Base-by-base conservation (phyloP, 1,139 yeast genomes). In the Chernovozyma sophiae-reginae region DNA sequence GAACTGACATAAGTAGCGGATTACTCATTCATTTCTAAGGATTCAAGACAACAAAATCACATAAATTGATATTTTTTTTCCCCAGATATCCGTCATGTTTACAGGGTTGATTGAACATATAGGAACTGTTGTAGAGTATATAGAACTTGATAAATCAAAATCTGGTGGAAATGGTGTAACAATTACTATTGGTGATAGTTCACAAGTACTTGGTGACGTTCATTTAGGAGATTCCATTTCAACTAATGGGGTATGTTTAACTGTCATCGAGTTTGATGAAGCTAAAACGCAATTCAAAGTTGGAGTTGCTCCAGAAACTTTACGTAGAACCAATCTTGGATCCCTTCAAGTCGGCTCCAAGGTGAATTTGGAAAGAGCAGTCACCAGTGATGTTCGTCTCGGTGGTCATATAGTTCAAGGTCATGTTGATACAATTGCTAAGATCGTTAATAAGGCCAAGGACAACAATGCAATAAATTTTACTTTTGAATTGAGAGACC, bases 391-490 rank as follows among this genome's bases (percentile, higher is more conserved):
- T 37, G 89, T 82, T 11, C 71, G 98, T 44, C 78, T 90, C 53
- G 98, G 99, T 20, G 98, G 99, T 1, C 99, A 92, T 60, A 79
- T 90, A 43, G 98, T 92, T 2, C 98, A 92, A 52, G 99, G 98
- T 12, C 99, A 92, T 63, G 90, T 94, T 25, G 98, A 92, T 55
- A 86, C 97, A 0, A 72, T 82, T 23, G 97, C 96, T 4, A 61
- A 62, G 24, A 84, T 94, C 28, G 72, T 74, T 1, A 57, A 61
- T 2, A 69, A 64, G 25, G 61, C 46, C 6, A 62, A 74, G 0
- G 97, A 90, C 52, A 94, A 85, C 3, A 86, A 89, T 58, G 84
- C 97, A 2, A 66, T 89, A 26, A 69, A 81, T 2, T 83, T 79
- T 54, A 84, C 87, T 2, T 89, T 92, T 60, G 65, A 74, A 57